Evolutionary conservation across 768 basidiomycete species (phyloP).

Genomic region (Auricularia sp.): DNA sequence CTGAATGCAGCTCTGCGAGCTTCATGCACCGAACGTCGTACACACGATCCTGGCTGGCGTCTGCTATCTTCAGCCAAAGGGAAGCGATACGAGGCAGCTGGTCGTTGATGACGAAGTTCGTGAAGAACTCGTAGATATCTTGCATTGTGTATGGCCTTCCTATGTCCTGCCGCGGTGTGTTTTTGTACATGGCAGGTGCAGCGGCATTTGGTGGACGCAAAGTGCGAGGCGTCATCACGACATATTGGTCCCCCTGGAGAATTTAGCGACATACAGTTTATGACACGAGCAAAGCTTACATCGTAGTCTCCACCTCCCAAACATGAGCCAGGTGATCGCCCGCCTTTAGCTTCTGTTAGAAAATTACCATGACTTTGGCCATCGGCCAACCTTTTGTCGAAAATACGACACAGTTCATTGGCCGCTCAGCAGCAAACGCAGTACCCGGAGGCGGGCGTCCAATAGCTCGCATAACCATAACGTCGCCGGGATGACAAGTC

Average conservation of each 20-base stretch:
- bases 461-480: constrained; percentile 48
- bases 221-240: background rate
- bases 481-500: constrained; percentile 60
- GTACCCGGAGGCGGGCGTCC: constrained; percentile 46
- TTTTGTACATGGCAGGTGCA: constrained; percentile 39
- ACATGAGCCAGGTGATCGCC: constrained; percentile 26
- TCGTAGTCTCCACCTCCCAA: constrained; percentile 66
- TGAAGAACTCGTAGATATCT: constrained; percentile 60
- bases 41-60: constrained; percentile 38
- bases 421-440: constrained; percentile 39
- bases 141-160: constrained; percentile 31
- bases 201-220: constrained; percentile 14
- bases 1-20: constrained; percentile 48
- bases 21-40: constrained; percentile 41
- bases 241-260: constrained; percentile 8
- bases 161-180: constrained; percentile 11
- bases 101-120: constrained; percentile 59
- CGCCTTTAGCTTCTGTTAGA: background rate
- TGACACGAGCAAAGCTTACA: constrained; percentile 34
- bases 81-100: constrained; percentile 37
- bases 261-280: constrained; percentile 5
- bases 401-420: constrained; percentile 30
- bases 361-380: background rate
- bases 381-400: background rate
- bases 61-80: constrained; percentile 58